phyloP scores from a whole-genome alignment of 2,329 filamentous ascomycete species.

The Escovopsis sp. region DNA sequence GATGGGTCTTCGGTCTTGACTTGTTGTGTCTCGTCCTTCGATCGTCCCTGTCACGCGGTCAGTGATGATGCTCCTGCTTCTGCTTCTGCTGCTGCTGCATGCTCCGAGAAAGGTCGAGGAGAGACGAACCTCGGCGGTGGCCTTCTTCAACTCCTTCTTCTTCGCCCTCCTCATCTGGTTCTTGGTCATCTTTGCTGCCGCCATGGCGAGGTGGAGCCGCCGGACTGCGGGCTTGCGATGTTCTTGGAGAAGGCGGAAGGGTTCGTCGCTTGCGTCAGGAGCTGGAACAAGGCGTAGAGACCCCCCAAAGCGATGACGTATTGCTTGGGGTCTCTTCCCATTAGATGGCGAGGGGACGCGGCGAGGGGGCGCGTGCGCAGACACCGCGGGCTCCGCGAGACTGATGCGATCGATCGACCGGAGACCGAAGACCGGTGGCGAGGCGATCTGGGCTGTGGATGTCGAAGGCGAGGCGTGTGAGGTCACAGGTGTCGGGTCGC shows the following conservation, averaged over 20 bases:
- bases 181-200: conserved; percentile 65
- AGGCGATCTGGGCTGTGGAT: background rate
- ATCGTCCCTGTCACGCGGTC: background rate
- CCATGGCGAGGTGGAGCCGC: conserved; percentile 31
- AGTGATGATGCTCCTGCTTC: background rate
- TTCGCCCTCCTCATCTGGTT: conserved; percentile 86
- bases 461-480: background rate
- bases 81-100: background rate
- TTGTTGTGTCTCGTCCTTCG: background rate
- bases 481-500: too few relatives aligned
- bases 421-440: too few relatives aligned
- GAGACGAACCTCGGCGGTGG: conserved; percentile 35
- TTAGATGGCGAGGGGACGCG: conserved; percentile 8
- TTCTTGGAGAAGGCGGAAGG: conserved; percentile 13
- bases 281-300: conserved; percentile 22
- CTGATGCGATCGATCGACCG: too few relatives aligned
- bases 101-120: background rate
- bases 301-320: conserved; percentile 18
- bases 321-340: conserved; percentile 24
- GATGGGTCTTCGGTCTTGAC: background rate
- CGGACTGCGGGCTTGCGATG: conserved; percentile 13
- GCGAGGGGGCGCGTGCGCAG: conserved; percentile 1
- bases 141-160: conserved; percentile 82
- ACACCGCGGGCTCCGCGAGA: too few relatives aligned
- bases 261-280: conserved; percentile 19